Evolutionary conservation across 2,329 filamentous ascomycete species (phyloP), one percentile per base, ranked within the genome.

Genomic region (Cladophialophora chaetospira): DNA sequence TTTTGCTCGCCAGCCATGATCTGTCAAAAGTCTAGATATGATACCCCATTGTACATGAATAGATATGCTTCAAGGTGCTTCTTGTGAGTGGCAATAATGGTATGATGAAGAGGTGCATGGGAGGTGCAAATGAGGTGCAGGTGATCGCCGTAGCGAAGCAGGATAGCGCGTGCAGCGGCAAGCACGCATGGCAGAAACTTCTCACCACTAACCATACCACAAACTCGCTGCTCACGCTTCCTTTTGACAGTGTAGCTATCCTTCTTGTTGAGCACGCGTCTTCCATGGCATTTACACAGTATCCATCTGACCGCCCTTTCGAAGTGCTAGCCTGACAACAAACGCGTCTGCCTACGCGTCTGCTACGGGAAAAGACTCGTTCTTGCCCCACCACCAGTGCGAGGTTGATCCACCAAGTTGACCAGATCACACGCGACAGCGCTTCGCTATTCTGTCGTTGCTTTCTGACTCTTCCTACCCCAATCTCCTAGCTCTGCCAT

Each of bases 341-440:
- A n/a, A 58, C 55, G 55, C 55, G 55, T 58, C 55, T 43, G 50
- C 50, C 38, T 36, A n/a, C n/a, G n/a, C n/a, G n/a, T n/a, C n/a
- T n/a, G n/a, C n/a, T n/a, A n/a, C n/a, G n/a, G n/a, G n/a, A n/a
- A n/a, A n/a, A 31, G 44, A 47, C 44, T 47, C 28, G 50, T n/a
- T 38, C 23, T 28, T 35, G 52, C 33, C 52, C 43, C 33, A 42
- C 52, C 25, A 51, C 19, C 40, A 19, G 23, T 31, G 36, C 48
- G 35, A 51, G 35, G 36, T 42, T 42, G 23, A 15, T 51, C 53
- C 38, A 46, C 53, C 40, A 33, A 56, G 42, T 19, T 40, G 47
- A 56, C 53, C 40, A 28, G 21, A 23, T 42, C 26, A 29, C 46
- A 55, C 55, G 48, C 45, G 46, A 48, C 44, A 44, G 21, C 48